These are phyloP conservation scores for Fistulifera solaris DNA, from an alignment of 108 stramenopile genomes.

Conservation along the genomic window DNA sequence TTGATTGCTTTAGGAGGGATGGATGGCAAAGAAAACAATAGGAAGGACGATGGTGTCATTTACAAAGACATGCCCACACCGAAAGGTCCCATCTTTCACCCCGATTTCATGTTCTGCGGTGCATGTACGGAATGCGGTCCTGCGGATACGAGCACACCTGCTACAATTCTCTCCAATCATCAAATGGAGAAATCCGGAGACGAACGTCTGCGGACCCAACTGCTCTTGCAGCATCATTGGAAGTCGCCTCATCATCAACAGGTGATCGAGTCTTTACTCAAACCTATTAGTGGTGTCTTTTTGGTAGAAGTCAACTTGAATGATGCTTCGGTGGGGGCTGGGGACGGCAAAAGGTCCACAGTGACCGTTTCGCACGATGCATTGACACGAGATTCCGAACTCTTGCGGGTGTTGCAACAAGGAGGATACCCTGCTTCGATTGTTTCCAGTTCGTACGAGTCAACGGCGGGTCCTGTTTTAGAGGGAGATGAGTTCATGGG, in stretches of 20 bases:
- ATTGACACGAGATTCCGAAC: constrained; percentile 1
- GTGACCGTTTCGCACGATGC: constrained; percentile 52
- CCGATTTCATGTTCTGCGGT: constrained; percentile 49
- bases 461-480: too few relatives aligned
- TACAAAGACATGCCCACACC: too few relatives aligned
- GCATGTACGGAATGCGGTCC: constrained; percentile 15
- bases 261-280: constrained; percentile 38
- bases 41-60: too few relatives aligned
- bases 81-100: constrained; percentile 14
- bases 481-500: too few relatives aligned
- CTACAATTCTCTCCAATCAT: background rate
- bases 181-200: too few relatives aligned
- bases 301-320: constrained; percentile 33
- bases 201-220: background rate
- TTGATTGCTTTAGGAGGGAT: too few relatives aligned
- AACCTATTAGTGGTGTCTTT: constrained; percentile 45
- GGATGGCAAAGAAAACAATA: too few relatives aligned
- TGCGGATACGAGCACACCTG: constrained; percentile 1
- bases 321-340: background rate
- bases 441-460: too few relatives aligned
- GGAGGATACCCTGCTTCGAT: constrained; percentile 10
- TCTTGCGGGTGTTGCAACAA: constrained; percentile 15
- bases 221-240: constrained; percentile 1
- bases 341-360: constrained; percentile 10
- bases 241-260: constrained; percentile 14